These are phyloP conservation scores for Taphrina deformans DNA, from an alignment of 1,139 yeast species.

Conservation along the genomic window DNA sequence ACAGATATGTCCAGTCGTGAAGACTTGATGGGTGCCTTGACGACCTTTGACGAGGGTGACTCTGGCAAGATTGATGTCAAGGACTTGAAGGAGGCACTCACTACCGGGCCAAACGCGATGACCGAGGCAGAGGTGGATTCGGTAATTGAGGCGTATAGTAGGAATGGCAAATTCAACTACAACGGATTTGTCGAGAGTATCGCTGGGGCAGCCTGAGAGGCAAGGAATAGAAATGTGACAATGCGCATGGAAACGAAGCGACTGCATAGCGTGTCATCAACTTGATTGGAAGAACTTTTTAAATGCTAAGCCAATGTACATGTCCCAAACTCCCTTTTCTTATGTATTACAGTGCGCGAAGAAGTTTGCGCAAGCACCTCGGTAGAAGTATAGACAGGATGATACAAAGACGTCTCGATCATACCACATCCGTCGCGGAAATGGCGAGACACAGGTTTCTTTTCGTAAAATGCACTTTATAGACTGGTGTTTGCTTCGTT, in stretches of 20 bases:
- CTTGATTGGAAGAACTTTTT: background rate
- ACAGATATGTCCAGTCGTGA: constrained; percentile 59
- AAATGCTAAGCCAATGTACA: background rate
- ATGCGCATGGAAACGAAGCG: background rate
- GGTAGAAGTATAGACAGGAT: background rate
- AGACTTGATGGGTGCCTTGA: constrained; percentile 65
- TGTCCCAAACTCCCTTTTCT: background rate
- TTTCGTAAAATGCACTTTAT: constrained; percentile 86
- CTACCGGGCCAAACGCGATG: constrained; percentile 54
- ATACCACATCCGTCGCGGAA: constrained; percentile 6
- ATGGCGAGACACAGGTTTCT: constrained; percentile 57
- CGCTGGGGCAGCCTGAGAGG: constrained; percentile 31
- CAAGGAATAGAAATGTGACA: background rate
- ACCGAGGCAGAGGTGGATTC: constrained; percentile 54
- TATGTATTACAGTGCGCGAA: background rate
- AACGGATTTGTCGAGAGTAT: constrained; percentile 34
- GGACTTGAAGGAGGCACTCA: constrained; percentile 52
- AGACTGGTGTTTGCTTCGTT: constrained; percentile 92
- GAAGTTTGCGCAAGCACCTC: background rate
- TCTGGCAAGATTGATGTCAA: constrained; percentile 52
- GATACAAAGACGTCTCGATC: background rate
- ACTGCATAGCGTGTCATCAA: background rate
- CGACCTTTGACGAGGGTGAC: constrained; percentile 53
- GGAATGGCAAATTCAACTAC: constrained; percentile 32
- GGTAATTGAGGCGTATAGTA: constrained; percentile 23